These are phyloP conservation scores for Cytospora leucostoma DNA, from an alignment of 2,329 filamentous ascomycete species.

Conservation along the genomic window DNA sequence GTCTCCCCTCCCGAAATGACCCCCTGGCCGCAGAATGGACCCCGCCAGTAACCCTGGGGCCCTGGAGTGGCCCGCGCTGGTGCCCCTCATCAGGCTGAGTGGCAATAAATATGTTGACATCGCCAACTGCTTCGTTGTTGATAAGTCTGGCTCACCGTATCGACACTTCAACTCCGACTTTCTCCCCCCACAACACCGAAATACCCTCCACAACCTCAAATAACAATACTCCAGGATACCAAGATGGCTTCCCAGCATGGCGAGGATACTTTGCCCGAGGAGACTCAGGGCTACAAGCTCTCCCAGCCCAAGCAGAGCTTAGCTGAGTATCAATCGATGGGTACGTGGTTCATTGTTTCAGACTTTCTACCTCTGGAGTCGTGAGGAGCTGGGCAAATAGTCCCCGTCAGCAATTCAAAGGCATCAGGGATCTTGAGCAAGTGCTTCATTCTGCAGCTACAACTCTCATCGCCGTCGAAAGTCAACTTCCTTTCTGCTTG, in stretches of 20 bases:
- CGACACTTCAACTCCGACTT: conserved; percentile 3
- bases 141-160: conserved; percentile 25
- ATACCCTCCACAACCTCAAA: neutral
- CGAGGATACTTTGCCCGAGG: conserved; percentile 82
- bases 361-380: neutral
- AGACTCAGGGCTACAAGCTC: conserved; percentile 96
- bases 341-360: conserved; percentile 54
- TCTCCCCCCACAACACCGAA: conserved; percentile 2
- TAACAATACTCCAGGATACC: conserved; percentile 28
- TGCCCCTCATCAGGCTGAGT: conserved; percentile 26
- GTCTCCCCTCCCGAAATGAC: conserved; percentile 12
- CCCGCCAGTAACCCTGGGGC: conserved; percentile 6
- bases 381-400: neutral
- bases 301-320: conserved; percentile 96
- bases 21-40: neutral
- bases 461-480: neutral
- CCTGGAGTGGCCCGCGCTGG: conserved; percentile 14
- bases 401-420: neutral
- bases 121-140: conserved; percentile 21
- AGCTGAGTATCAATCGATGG: conserved; percentile 90
- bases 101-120: conserved; percentile 28
- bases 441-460: neutral
- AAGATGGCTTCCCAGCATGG: conserved; percentile 69
- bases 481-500: neutral
- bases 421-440: neutral